A percentile compares a stretch with the other conserved stretches of the same genome.
These are phyloP conservation scores for Salix viminalis DNA, from an alignment of 345 rosid species.

Conservation along the genomic window DNA sequence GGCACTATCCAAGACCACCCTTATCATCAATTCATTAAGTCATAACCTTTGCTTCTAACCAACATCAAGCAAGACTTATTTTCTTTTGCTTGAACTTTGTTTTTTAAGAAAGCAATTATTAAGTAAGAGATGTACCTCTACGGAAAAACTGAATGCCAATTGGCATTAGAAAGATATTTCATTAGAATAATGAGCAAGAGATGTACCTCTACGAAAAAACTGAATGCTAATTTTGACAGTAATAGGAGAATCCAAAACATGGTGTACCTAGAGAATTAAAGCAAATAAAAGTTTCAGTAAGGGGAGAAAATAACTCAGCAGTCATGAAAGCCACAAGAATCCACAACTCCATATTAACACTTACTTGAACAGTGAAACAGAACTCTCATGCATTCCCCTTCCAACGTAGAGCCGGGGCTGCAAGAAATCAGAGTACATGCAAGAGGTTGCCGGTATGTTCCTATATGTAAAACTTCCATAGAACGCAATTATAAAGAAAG, in stretches of 20 bases:
- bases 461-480: background rate
- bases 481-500: background rate
- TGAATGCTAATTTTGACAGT: slow-evolving; percentile 81
- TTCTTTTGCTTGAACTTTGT: no score
- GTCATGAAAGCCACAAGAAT: slow-evolving; percentile 12
- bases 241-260: slow-evolving; percentile 87
- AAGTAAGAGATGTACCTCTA: no score
- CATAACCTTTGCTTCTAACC: no score
- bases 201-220: slow-evolving; percentile 87
- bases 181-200: background rate
- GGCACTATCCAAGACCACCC: no score
- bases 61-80: no score
- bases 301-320: background rate
- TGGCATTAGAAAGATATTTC: no score
- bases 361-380: slow-evolving; percentile 85
- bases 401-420: slow-evolving; percentile 99
- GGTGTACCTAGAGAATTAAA: slow-evolving; percentile 53
- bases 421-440: slow-evolving; percentile 8
- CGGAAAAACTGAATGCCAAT: no score
- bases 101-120: no score
- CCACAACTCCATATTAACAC: slow-evolving; percentile 14
- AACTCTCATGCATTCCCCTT: slow-evolving; percentile 98
- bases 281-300: slow-evolving; percentile 16
- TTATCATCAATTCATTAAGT: no score
- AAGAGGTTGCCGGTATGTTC: background rate